Evolutionary conservation across 805 yeast species (phyloP), one percentile per base, ranked within the genome.

Genomic region (Pichia occidentalis): DNA sequence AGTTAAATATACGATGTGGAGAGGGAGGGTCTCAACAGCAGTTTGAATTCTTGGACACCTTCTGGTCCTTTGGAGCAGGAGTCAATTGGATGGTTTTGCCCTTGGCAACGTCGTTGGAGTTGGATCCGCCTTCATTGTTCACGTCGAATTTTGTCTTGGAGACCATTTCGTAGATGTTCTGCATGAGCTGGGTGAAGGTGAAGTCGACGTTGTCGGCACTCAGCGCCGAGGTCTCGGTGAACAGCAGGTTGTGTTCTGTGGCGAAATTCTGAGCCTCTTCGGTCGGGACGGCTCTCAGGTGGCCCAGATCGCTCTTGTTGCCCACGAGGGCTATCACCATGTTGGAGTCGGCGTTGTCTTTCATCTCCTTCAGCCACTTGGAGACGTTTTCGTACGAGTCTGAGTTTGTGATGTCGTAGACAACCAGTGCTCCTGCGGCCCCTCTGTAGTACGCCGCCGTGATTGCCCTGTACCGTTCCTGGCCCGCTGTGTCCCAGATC

Each of bases 401-500:
- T 11, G 88, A 75, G 68, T 90, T 90, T 43, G 96, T 77, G 54
- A 90, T 90, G 65, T 90, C 98, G 64, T 90, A 90, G 47, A 90
- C 95, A 42, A 90, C 82, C 53, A 90, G 71, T 4, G 97, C 97
- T 43, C 98, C 98, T 38, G 88, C 95, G 1, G 98, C 97, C 29
- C 97, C 98, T 59, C 98, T 75, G 62, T 90, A 90, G 66, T 90
- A 90, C 5, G 97, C 97, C 40, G 92, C 80, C 23, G 98, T 92
- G 61, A 90, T 90, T 31, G 98, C 97, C 53, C 98, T 77, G 69
- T 92, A 90, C 61, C 98, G 78, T 64, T 90, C 98, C 68, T 90
- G 98, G 45, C 98, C 98, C 2, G 98, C 98, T 25, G 98, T 90
- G 63, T 90, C 98, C 98, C 98, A 90, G 51, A 87, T 81, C 63